phyloP scores from a whole-genome alignment of 495 filamentous ascomycete genomes.

The Talaromyces proteolyticus region DNA sequence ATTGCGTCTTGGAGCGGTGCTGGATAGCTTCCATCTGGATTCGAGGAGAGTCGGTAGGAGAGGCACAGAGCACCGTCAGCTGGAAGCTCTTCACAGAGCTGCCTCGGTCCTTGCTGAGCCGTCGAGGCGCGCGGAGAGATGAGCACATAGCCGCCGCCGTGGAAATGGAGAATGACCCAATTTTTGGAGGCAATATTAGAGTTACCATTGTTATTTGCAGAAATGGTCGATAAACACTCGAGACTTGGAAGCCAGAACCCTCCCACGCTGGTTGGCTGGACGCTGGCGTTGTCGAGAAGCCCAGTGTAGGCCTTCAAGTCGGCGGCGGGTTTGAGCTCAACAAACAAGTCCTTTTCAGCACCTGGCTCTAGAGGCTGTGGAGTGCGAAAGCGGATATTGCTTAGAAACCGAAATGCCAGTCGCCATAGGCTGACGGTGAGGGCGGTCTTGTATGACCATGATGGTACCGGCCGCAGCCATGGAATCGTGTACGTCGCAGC shows the following conservation, averaged over 20 bases:
- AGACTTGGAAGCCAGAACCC: conserved; percentile 6
- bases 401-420: neutral
- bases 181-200: too few relatives aligned
- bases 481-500: neutral
- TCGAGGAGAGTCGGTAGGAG: conserved; percentile 32
- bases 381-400: neutral
- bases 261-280: conserved; percentile 7
- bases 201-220: neutral
- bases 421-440: neutral
- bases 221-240: neutral
- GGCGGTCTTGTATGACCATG: conserved; percentile 3
- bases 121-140: conserved; percentile 18
- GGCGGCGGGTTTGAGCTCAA: neutral
- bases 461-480: neutral
- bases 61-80: conserved; percentile 18
- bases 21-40: conserved; percentile 29
- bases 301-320: neutral
- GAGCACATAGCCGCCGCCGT: conserved; percentile 44
- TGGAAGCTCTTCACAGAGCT: conserved; percentile 30
- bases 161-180: conserved; percentile 44
- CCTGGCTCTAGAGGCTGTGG: conserved; percentile 2
- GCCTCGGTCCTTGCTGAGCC: conserved; percentile 4
- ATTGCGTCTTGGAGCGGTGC: conserved; percentile 41
- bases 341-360: conserved; percentile 2
- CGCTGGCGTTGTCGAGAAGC: neutral